Conservation (phyloP, 768 basidiomycete species). For the Harrya chromipes region DNA sequence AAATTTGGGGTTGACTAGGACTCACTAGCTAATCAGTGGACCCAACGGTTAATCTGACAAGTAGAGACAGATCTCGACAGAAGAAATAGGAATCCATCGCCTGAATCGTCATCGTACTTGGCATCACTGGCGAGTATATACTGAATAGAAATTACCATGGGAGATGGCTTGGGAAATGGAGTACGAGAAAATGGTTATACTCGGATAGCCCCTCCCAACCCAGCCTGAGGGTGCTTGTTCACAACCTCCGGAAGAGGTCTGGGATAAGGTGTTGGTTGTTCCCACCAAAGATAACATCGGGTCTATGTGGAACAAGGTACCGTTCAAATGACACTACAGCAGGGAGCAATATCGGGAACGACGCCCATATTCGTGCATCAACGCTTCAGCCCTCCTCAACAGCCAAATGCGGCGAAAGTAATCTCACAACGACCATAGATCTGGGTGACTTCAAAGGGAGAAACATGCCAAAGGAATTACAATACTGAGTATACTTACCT, state of each 20-base stretch:
- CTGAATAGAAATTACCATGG: constrained; percentile 1
- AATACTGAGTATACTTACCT: no score
- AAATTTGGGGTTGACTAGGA: no score
- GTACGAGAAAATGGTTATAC: not conserved
- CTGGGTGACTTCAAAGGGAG: not conserved
- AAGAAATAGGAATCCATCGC: no score
- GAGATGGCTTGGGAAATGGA: not conserved
- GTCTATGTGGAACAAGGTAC: not conserved
- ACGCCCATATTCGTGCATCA: no score
- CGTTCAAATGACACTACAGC: not conserved
- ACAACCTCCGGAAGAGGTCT: not conserved
- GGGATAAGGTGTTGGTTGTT: constrained; percentile 1
- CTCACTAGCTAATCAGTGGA: no score
- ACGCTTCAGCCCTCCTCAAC: no score
- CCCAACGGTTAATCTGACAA: no score
- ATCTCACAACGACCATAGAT: not conserved
- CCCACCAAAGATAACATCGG: constrained; percentile 5
- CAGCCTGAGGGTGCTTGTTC: not conserved
- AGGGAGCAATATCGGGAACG: not conserved
- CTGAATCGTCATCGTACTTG: no score
- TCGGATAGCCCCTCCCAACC: not conserved
- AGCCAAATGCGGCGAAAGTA: not conserved
- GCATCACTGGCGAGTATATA: no score
- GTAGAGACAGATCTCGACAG: no score
- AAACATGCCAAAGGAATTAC: no score